phyloP scores from a whole-genome alignment of 2,329 filamentous ascomycete species.

The Pseudogymnoascus sp. region DNA sequence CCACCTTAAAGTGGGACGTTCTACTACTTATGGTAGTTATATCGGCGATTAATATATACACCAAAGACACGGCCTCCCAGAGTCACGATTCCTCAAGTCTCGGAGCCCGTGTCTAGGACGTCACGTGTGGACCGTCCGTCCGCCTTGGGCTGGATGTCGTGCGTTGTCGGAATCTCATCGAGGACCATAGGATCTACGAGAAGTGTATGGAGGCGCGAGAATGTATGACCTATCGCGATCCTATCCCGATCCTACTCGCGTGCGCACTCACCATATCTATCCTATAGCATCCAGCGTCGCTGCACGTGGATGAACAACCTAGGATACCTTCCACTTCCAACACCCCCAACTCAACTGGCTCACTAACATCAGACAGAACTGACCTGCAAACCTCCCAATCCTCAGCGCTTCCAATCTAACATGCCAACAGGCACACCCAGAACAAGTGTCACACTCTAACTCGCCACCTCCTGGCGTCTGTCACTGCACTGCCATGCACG shows the following conservation, averaged over 20 bases:
- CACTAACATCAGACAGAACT: neutral
- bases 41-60: neutral
- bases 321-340: no score
- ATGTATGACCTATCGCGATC: no score
- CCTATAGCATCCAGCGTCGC: neutral
- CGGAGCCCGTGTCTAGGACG: no score
- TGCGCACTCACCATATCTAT: neutral
- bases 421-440: neutral
- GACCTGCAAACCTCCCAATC: neutral
- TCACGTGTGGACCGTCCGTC: neutral
- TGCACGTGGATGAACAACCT: neutral
- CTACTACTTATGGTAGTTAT: neutral
- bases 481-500: neutral
- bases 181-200: neutral
- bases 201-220: neutral
- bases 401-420: neutral
- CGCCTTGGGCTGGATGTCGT: neutral
- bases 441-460: neutral
- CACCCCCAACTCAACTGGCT: neutral
- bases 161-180: neutral
- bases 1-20: neutral
- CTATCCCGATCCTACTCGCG: neutral
- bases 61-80: neutral
- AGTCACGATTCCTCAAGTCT: no score
- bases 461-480: neutral